Percentiles rank a stretch among this genome's conserved stretches.
Conservation (phyloP, 2,329 filamentous ascomycete species). For the Karstenula rhodostoma region DNA sequence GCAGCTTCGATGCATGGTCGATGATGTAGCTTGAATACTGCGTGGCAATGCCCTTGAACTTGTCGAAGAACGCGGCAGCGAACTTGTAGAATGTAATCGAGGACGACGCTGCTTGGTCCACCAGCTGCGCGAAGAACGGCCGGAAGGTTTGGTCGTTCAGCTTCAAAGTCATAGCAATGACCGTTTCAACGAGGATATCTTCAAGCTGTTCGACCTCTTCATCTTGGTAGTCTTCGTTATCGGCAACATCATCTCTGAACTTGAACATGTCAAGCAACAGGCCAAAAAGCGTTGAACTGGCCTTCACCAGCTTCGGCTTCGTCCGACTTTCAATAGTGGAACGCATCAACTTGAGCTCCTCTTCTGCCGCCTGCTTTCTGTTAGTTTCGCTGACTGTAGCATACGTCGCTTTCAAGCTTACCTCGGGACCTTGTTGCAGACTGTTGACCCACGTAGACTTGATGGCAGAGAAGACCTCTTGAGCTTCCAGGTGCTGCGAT, state of each 20-base stretch:
- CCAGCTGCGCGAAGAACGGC: conserved; percentile 85
- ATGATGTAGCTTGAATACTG: conserved; percentile 87
- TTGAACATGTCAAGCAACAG: conserved; percentile 68
- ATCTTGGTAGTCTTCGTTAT: conserved; percentile 57
- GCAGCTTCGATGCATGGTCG: conserved; percentile 73
- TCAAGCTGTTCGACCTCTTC: conserved; percentile 69
- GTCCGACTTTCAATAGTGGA: conserved; percentile 77
- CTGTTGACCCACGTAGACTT: conserved; percentile 75
- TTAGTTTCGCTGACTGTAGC: conserved; percentile 20
- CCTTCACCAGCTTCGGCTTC: conserved; percentile 81
- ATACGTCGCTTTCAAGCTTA: conserved; percentile 52
- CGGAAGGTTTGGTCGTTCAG: conserved; percentile 93
- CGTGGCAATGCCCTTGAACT: conserved; percentile 87
- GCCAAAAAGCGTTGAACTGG: conserved; percentile 72
- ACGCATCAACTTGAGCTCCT: conserved; percentile 74
- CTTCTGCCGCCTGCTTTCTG: conserved; percentile 65
- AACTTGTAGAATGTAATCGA: conserved; percentile 84
- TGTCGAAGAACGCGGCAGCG: conserved; percentile 79
- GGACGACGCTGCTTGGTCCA: conserved; percentile 71
- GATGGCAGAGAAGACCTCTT: conserved; percentile 76
- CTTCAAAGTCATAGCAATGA: conserved; percentile 93
- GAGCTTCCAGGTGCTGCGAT: conserved; percentile 79
- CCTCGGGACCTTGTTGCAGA: conserved; percentile 67
- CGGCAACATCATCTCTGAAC: conserved; percentile 59
- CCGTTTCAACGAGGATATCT: conserved; percentile 70